Evolutionary conservation across 2,329 filamentous ascomycete species (phyloP), one percentile per base, ranked within the genome.

Genomic region (Pseudogymnoascus pannorum): DNA sequence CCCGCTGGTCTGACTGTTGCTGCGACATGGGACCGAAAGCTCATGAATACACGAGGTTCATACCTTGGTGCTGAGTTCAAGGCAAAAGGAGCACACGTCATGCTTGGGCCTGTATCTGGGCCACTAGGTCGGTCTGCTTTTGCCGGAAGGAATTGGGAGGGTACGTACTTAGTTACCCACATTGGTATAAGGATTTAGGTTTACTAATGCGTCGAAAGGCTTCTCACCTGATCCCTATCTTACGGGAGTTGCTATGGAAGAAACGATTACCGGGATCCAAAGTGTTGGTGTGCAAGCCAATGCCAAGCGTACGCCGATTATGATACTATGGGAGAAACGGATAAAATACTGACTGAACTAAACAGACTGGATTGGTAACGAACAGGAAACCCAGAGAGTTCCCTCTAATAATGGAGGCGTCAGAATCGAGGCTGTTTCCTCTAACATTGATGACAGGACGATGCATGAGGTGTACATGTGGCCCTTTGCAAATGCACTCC

Each of bases 391-490:
- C 1, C 75, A 77, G 44, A 73, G 78, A 6, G 75, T 67, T 61
- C 61, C 14, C 59, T 9, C 26, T 8, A 54, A 33, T 14, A 68
- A 73, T 18, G 68, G 65, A 18, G 57, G 48, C 11, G 8, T 54
- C 68, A 79, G 86, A 68, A 77, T 78, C 20, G 84, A 88, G 68
- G 68, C 75, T 6, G 62, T 75, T 62, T 77, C 69, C 18, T 81
- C 81, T 44, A 87, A 87, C 67, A 77, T 89, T 16, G 87, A 89
- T 63, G 89, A 92, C 72, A 83, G 87, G 64, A 87, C 88, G 0
- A 76, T 91, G 70, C 88, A 91, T 68, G 89, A 92, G 72, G 73
- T 91, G 5, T 92, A 91, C 70, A 76, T 87, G 24, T 92, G 89
- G 89, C 89, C 89, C 0, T 92, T 92, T 69, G 87, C 82, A 24